These are phyloP conservation scores for Phaeomoniella chlamydospora DNA, from an alignment of 2,329 filamentous ascomycete species.

Conservation along the genomic window DNA sequence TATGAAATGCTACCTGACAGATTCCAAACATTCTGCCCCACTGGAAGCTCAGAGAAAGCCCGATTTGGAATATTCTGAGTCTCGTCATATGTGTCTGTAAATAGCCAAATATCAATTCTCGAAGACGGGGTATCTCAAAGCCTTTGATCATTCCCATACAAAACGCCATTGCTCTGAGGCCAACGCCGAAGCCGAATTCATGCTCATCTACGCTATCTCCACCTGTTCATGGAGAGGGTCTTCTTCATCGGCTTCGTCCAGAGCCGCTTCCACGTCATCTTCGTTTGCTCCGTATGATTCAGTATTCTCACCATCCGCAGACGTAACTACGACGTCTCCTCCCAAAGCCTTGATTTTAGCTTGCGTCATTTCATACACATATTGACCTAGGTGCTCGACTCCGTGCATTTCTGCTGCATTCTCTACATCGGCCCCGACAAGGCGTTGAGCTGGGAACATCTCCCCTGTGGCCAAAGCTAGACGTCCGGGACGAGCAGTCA, in stretches of 20 bases:
- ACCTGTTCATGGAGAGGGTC: constrained; percentile 10
- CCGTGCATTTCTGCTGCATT: constrained; percentile 66
- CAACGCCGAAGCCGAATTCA: too few relatives aligned
- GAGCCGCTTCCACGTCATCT: constrained; percentile 19
- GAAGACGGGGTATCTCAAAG: too few relatives aligned
- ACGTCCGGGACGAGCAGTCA: constrained; percentile 67
- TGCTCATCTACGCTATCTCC: background rate
- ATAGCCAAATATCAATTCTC: too few relatives aligned
- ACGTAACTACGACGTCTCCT: constrained; percentile 20
- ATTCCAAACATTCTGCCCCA: too few relatives aligned
- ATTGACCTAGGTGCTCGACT: constrained; percentile 88
- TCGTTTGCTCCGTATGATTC: constrained; percentile 19
- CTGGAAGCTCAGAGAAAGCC: too few relatives aligned
- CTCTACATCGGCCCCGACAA: constrained; percentile 30
- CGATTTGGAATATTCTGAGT: too few relatives aligned
- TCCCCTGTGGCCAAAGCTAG: constrained; percentile 72
- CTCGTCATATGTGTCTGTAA: too few relatives aligned
- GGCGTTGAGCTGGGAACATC: constrained; percentile 59
- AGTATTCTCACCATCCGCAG: constrained; percentile 12
- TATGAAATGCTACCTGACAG: too few relatives aligned
- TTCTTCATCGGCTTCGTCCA: constrained; percentile 18
- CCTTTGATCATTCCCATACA: too few relatives aligned
- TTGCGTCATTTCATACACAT: constrained; percentile 91
- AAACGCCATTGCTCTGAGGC: too few relatives aligned
- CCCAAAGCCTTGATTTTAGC: constrained; percentile 48